Percentiles rank a stretch among this genome's conserved stretches.
phyloP scores from a whole-genome alignment of 1,284 basidiomycete genomes.

The Puccinia polysora region DNA sequence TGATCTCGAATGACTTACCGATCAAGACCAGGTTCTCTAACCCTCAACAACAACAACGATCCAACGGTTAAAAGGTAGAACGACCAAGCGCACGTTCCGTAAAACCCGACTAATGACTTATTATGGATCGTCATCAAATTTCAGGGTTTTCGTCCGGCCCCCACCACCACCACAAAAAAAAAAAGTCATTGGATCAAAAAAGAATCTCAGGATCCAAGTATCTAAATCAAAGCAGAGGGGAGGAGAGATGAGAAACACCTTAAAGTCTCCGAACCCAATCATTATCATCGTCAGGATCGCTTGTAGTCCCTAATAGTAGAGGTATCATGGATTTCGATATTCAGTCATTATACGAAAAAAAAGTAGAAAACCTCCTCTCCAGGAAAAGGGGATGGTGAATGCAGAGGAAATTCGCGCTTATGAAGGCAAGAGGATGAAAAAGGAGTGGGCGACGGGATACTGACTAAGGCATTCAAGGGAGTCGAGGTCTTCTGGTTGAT shows the following conservation, averaged over 20 bases:
- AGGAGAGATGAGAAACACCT: not conserved
- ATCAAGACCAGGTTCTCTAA: slow-evolving; percentile 84
- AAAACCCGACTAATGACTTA: slow-evolving; percentile 50
- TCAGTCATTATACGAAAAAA: too few species aligned
- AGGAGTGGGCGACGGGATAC: not conserved
- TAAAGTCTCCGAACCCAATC: slow-evolving; percentile 76
- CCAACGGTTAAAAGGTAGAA: slow-evolving; percentile 87
- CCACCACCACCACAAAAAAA: slow-evolving; percentile 39
- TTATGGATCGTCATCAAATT: slow-evolving; percentile 43
- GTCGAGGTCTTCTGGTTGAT: slow-evolving; percentile 70
- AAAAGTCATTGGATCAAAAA: slow-evolving; percentile 65
- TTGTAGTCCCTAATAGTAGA: slow-evolving; percentile 67
- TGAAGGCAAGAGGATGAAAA: not conserved
- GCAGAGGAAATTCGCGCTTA: too few species aligned
- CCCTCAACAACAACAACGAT: slow-evolving; percentile 76
- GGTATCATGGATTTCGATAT: too few species aligned
- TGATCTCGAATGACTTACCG: slow-evolving; percentile 57
- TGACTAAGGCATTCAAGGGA: slow-evolving; percentile 71
- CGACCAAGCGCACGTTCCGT: slow-evolving; percentile 79
- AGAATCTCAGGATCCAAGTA: slow-evolving; percentile 57
- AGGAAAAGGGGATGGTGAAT: too few species aligned
- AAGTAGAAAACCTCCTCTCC: too few species aligned
- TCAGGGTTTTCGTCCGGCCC: too few species aligned
- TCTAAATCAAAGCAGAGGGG: slow-evolving; percentile 53
- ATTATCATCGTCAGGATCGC: slow-evolving; percentile 68